Base-by-base conservation (phyloP, 1,139 yeast genomes). In the Yamadazyma dendronema region DNA sequence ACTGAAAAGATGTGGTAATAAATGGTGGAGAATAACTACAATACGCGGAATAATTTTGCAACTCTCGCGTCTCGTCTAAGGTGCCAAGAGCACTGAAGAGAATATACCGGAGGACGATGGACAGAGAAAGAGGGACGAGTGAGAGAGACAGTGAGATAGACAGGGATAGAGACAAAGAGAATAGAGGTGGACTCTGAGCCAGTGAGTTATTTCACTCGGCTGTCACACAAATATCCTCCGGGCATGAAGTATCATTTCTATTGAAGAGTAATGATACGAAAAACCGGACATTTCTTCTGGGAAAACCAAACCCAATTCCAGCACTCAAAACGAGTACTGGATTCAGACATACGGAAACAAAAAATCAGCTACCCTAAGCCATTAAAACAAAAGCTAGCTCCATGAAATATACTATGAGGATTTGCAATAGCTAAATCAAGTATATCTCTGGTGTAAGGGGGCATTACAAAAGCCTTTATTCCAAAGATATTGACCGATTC, bases 221-320 rank as follows among this genome's bases (percentile, higher is more conserved):
- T n/a, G n/a, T n/a, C n/a, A n/a, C n/a, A n/a, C n/a, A 24, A 41
- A 61, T 70, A 61, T 70, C 48, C 58, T 68, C 77, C 74, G 76
- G 75, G 77, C 77, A 71, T 71, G 77, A 71, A 71, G 77, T 68
- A 67, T 62, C 54, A 50, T 57, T 54, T 53, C 72, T 69, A 70
- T 61, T 46, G 62, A 52, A 38, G 44, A 66, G 68, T 50, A 54
- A 56, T 54, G 52, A 62, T 69, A 70, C 76, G 76, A 70, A 59
- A 68, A 70, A 62, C 75, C 76, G 72, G 76, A 33, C 31, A 33
- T 48, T 65, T 58, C 41, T 40, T 71, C 57, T 70, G 62, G 77
- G 74, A 68, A 60, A 55, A 53, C n/a, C 62, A 50, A 50, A 31
- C 35, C 31, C 46, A 34, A 35, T 13, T 13, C 29, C 34, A 33